These are phyloP conservation scores for Xylariaceae sp. DNA, from an alignment of 2,329 filamentous ascomycete species.

Conservation along the genomic window DNA sequence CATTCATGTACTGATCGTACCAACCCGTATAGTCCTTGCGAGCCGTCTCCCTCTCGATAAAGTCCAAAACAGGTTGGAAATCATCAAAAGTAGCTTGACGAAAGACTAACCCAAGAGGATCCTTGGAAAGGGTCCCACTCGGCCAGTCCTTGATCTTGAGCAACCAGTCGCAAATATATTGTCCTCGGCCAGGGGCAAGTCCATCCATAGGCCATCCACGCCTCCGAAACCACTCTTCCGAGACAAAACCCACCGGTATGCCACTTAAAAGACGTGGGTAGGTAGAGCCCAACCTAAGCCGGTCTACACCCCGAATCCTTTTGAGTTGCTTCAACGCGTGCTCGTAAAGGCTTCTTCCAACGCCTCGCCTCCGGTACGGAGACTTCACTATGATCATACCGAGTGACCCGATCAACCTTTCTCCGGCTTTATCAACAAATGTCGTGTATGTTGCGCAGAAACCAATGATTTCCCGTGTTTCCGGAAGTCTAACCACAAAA, in stretches of 20 bases:
- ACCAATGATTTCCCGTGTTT: slow-evolving; percentile 42
- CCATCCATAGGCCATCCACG: slow-evolving; percentile 49
- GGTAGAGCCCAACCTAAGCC: slow-evolving; percentile 52
- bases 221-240: slow-evolving; percentile 48
- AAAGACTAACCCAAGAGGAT: slow-evolving; percentile 39
- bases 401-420: slow-evolving; percentile 51
- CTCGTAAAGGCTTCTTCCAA: slow-evolving; percentile 49
- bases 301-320: slow-evolving; percentile 47
- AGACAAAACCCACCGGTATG: slow-evolving; percentile 40
- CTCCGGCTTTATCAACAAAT: slow-evolving; percentile 48
- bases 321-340: slow-evolving; percentile 46
- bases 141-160: slow-evolving; percentile 48
- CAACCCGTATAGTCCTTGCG: slow-evolving; percentile 48
- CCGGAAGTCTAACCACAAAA: slow-evolving; percentile 49
- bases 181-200: slow-evolving; percentile 42
- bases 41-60: slow-evolving; percentile 45
- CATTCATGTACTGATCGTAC: slow-evolving; percentile 54
- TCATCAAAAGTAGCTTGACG: slow-evolving; percentile 43
- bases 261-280: slow-evolving; percentile 56
- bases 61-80: slow-evolving; percentile 42
- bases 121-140: slow-evolving; percentile 34
- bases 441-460: slow-evolving; percentile 58
- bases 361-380: slow-evolving; percentile 43
- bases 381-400: slow-evolving; percentile 49
- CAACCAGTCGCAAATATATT: slow-evolving; percentile 50